Percentiles rank a stretch among this genome's conserved stretches.
These are phyloP conservation scores for Euphorbia tirucalli DNA, from an alignment of 345 rosid species.

Conservation along the genomic window DNA sequence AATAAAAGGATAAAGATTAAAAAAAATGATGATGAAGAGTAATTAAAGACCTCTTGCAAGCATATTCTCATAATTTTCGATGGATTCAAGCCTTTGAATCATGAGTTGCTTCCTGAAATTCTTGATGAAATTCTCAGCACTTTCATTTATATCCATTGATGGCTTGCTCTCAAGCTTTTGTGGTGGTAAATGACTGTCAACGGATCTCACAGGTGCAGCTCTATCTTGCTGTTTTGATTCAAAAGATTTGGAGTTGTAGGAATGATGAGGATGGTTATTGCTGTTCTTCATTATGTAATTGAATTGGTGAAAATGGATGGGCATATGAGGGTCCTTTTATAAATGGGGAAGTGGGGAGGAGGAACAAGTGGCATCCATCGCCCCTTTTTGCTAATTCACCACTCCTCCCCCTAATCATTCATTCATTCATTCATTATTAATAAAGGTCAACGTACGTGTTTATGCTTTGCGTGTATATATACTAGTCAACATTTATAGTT, in stretches of 20 bases:
- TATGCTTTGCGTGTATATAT: background rate
- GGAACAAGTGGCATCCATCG: background rate
- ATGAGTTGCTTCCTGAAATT: slow-evolving; percentile 63
- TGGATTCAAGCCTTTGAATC: slow-evolving; percentile 75
- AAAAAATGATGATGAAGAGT: too few relatives aligned
- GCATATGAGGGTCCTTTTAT: background rate
- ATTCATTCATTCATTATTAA: too few relatives aligned
- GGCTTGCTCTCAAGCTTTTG: slow-evolving; percentile 48
- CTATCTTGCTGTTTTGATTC: slow-evolving; percentile 18
- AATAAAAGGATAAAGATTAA: background rate
- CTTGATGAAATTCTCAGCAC: slow-evolving; percentile 76
- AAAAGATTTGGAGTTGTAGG: background rate
- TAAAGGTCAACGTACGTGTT: too few relatives aligned
- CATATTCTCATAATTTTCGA: slow-evolving; percentile 61
- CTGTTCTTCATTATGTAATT: slow-evolving; percentile 18
- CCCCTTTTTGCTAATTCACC: background rate
- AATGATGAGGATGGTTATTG: slow-evolving; percentile 24
- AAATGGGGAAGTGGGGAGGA: background rate
- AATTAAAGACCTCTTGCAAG: slow-evolving; percentile 47
- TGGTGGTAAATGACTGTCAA: background rate
- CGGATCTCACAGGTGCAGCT: too few relatives aligned
- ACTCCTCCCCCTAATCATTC: slow-evolving; percentile 3
- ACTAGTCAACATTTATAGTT: too few relatives aligned
- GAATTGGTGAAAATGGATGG: too few relatives aligned
- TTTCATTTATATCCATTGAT: slow-evolving; percentile 60